phyloP scores from a whole-genome alignment of 2,329 filamentous ascomycete species.

The Anisogramma anomala region DNA sequence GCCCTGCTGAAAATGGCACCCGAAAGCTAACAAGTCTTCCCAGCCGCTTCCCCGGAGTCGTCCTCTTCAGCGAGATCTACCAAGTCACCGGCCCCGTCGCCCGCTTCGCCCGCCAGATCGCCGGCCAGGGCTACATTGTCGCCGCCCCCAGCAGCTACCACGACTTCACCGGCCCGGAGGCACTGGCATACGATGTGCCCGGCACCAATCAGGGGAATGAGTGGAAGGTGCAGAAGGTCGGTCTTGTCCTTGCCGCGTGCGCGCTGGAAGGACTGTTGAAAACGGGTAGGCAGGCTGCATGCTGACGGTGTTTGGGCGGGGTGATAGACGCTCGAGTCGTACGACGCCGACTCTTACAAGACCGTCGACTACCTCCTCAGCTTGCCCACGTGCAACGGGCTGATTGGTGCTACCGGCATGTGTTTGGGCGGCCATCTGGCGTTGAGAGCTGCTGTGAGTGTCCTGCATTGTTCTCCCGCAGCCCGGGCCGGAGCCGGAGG shows the following conservation, averaged over 20 bases:
- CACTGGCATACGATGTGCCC: conserved; percentile 73
- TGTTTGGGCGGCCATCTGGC: conserved; percentile 85
- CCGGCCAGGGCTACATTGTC: conserved; percentile 85
- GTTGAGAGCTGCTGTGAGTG: conserved; percentile 42
- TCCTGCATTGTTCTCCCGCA: background rate
- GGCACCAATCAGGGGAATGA: conserved; percentile 82
- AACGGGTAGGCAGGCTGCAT: background rate
- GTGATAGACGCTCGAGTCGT: conserved; percentile 62
- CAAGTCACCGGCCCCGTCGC: conserved; percentile 80
- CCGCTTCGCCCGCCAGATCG: conserved; percentile 83
- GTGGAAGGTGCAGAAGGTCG: conserved; percentile 70
- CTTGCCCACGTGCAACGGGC: conserved; percentile 68
- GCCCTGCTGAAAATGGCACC: too few species aligned
- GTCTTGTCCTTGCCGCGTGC: background rate
- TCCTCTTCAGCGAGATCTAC: conserved; percentile 76
- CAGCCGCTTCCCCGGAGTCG: conserved; percentile 66
- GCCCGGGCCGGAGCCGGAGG: too few species aligned
- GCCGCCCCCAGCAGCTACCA: conserved; percentile 86
- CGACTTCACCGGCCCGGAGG: conserved; percentile 77
- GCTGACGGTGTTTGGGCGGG: background rate
- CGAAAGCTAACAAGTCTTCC: too few species aligned
- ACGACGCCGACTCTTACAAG: conserved; percentile 65
- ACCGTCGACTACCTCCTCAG: conserved; percentile 59
- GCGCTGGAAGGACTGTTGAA: too few species aligned
- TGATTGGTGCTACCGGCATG: conserved; percentile 75